Percentiles rank a stretch among this genome's conserved stretches.
Evolutionary conservation across 352 stramenopile genomes (phyloP).

Genomic region (Pythium insidiosum): DNA sequence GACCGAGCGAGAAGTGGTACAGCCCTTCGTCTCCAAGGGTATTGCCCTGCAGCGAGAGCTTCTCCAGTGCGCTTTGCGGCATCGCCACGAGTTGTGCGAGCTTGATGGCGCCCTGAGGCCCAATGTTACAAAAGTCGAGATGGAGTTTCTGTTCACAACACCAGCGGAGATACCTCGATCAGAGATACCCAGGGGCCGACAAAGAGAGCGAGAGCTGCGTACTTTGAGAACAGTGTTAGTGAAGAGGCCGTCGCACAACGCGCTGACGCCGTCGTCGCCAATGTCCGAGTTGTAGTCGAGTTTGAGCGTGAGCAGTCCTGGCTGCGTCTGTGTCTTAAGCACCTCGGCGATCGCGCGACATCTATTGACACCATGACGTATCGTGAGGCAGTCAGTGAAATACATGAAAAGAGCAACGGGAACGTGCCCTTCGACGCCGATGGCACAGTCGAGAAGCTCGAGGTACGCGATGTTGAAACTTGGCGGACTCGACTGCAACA

Average conservation of each 20-base stretch:
- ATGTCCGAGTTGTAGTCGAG: slow-evolving; percentile 67
- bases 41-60: slow-evolving; percentile 63
- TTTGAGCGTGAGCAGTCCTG: slow-evolving; percentile 64
- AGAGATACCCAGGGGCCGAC: too few species aligned
- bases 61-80: slow-evolving; percentile 36
- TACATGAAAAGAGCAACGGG: too few species aligned
- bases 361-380: slow-evolving; percentile 9
- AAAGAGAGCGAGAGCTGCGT: neutral
- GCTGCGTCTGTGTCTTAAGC: slow-evolving; percentile 37
- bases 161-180: too few species aligned
- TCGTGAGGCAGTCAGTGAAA: neutral
- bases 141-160: slow-evolving; percentile 76
- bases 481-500: slow-evolving; percentile 31
- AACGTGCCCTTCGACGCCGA: slow-evolving; percentile 42
- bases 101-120: slow-evolving; percentile 39
- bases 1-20: slow-evolving; percentile 59
- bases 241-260: slow-evolving; percentile 64
- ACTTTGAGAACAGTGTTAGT: slow-evolving; percentile 62
- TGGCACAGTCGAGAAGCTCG: slow-evolving; percentile 72
- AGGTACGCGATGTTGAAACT: slow-evolving; percentile 67
- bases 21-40: slow-evolving; percentile 43
- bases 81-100: slow-evolving; percentile 66
- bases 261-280: slow-evolving; percentile 36
- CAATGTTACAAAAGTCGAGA: slow-evolving; percentile 62
- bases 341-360: slow-evolving; percentile 46